Evolutionary conservation across 495 filamentous ascomycete species (phyloP).

Genomic region (Tuber calosporum): DNA sequence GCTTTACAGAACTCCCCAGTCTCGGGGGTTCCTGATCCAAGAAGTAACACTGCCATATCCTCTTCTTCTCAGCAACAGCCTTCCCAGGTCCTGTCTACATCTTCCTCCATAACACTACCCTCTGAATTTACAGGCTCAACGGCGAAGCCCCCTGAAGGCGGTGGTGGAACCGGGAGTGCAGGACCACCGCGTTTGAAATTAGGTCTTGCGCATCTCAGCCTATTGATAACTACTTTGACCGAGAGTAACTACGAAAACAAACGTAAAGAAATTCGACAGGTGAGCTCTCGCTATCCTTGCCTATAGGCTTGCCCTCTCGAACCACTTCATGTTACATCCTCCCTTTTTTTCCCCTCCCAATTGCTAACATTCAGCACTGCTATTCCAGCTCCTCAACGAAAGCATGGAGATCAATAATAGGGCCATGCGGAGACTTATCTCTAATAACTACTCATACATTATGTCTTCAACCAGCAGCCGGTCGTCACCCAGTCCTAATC

Average conservation of each 20-base stretch:
- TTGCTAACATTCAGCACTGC: not conserved
- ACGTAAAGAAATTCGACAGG: slow-evolving; percentile 83
- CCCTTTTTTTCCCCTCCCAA: not conserved
- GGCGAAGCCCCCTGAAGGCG: slow-evolving; percentile 42
- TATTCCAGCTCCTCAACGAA: slow-evolving; percentile 27
- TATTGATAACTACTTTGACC: slow-evolving; percentile 86
- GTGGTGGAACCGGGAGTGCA: slow-evolving; percentile 40
- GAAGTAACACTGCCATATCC: slow-evolving; percentile 18
- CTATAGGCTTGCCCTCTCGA: slow-evolving; percentile 38
- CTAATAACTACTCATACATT: slow-evolving; percentile 36
- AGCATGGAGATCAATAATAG: slow-evolving; percentile 37
- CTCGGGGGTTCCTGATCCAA: not conserved
- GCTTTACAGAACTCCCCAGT: slow-evolving; percentile 5
- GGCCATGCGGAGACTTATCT: slow-evolving; percentile 37
- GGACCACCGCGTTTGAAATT: slow-evolving; percentile 56
- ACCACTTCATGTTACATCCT: not conserved
- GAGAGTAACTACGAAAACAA: slow-evolving; percentile 94
- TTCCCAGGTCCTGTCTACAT: slow-evolving; percentile 34
- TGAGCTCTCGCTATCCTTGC: slow-evolving; percentile 41
- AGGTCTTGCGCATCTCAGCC: slow-evolving; percentile 86
- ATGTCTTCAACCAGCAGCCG: slow-evolving; percentile 36
- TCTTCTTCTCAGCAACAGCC: slow-evolving; percentile 34
- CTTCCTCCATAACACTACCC: slow-evolving; percentile 38
- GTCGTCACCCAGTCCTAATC: slow-evolving; percentile 24
- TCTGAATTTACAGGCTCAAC: slow-evolving; percentile 37